Evolutionary conservation across 345 rosid genomes (phyloP).

Genomic region (Excoecaria agallocha): DNA sequence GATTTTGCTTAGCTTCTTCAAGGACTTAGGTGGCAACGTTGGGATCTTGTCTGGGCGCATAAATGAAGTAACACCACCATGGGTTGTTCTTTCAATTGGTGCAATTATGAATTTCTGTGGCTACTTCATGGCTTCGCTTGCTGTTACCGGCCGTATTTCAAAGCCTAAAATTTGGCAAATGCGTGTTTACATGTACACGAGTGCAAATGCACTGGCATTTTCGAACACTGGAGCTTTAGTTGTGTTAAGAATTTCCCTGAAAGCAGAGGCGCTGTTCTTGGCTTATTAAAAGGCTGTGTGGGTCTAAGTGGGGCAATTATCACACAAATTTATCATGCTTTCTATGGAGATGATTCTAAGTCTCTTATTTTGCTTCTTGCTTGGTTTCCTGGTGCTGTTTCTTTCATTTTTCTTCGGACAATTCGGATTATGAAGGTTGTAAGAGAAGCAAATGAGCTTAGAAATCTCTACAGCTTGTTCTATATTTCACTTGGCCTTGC

Average conservation of each 20-base stretch:
- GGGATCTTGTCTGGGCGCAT: constrained; percentile 55
- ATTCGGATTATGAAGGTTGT: constrained; percentile 16
- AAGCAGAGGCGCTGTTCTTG: constrained; percentile 26
- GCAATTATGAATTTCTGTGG: constrained; percentile 54
- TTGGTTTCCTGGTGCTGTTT: constrained; percentile 23
- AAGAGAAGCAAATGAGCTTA: constrained; percentile 16
- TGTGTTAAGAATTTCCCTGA: constrained; percentile 27
- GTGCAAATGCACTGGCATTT: constrained; percentile 20
- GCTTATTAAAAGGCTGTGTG: constrained; percentile 27
- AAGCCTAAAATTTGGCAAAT: constrained; percentile 14
- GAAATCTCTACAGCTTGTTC: constrained; percentile 19
- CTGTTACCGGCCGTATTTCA: constrained; percentile 37
- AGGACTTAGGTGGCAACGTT: constrained; percentile 51
- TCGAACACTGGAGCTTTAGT: constrained; percentile 27
- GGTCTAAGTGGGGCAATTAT: constrained; percentile 30
- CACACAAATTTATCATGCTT: constrained; percentile 27
- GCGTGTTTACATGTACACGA: constrained; percentile 20
- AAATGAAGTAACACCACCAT: constrained; percentile 57
- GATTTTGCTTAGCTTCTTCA: constrained; percentile 54
- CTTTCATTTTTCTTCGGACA: constrained; percentile 8
- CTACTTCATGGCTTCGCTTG: constrained; percentile 62
- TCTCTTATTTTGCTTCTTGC: constrained; percentile 24
- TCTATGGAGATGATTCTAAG: constrained; percentile 17
- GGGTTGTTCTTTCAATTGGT: constrained; percentile 52
- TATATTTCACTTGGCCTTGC: constrained; percentile 23